Base-by-base conservation (phyloP, 805 yeast species). In the Monosporozyma servazzii region DNA sequence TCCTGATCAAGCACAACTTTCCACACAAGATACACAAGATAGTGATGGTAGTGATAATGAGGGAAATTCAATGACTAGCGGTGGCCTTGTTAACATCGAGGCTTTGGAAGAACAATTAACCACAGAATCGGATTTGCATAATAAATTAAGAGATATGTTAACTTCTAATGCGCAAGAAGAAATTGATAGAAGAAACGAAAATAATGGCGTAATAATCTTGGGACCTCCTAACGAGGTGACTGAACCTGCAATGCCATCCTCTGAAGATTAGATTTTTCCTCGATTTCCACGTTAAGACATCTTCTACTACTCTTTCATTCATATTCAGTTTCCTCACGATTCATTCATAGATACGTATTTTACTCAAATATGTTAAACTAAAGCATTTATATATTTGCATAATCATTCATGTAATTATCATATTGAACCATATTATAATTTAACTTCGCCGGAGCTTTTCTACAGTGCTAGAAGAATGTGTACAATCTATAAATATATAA, bases 201-300 rank as follows among this genome's bases (percentile, higher is more conserved):
- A 56, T 29, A 65, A 67, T 27, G 71, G 71, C 18, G 71, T 67
- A 1, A 64, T 67, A 17, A 56, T 67, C 23, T 47, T 67, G 33
- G 68, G 67, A 5, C 66, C 66, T 30, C 60, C 68, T 11, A 47
- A 60, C n/a, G 44, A 41, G 5, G 37, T 17, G 6, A 44, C 47
- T 18, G 29, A 33, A 15, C 10, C 47, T 8, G 27, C 37, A 15
- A 27, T 44, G 6, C 47, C 36, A 29, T 9, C 47, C n/a, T 29
- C 36, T 27, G 21, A 25, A 43, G 30, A 27, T 44, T 44, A 31
- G 15, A 18, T 7, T 18, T 37, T 20, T 37, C 8, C 10, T 37
- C 37, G 3, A 33, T 13, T 33, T 17, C n/a, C 37, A 33, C 5
- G 17, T 13, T 33, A 33, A 33, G 23, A 37, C 17, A 11, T 21